Evolutionary conservation across 208 protist species (phyloP).

Genomic region (Acanthamoeba castellanii): DNA sequence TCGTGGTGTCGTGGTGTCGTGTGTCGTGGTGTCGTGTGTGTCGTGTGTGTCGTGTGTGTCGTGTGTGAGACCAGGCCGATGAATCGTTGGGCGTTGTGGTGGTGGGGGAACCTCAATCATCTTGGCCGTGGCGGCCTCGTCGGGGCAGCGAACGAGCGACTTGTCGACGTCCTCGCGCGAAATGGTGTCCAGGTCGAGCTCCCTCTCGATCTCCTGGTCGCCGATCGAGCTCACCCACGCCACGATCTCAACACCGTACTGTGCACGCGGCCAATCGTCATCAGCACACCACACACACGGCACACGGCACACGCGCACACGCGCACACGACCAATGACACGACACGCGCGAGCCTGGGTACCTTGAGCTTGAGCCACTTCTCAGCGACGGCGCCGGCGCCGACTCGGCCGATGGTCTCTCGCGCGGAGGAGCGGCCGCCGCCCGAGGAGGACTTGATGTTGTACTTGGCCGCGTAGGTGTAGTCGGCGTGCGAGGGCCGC

Average conservation of each 20-base stretch:
- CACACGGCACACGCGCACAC: not conserved
- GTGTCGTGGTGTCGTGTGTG: no score
- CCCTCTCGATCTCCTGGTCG: conserved; percentile 6
- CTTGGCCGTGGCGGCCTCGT: conserved; percentile 77
- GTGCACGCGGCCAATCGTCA: not conserved
- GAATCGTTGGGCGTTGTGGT: not conserved
- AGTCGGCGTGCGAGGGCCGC: conserved; percentile 93
- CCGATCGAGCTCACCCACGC: conserved; percentile 85
- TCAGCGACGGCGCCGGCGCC: conserved; percentile 89
- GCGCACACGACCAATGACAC: not conserved
- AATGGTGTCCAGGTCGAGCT: conserved; percentile 79
- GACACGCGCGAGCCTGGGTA: not conserved
- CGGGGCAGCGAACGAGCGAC: conserved; percentile 84
- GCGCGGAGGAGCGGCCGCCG: conserved; percentile 89
- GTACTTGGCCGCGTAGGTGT: conserved; percentile 91
- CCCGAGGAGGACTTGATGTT: conserved; percentile 86
- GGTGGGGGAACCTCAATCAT: conserved; percentile 73
- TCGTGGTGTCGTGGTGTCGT: no score
- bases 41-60: no score
- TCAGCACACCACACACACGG: not conserved
- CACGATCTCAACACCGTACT: conserved; percentile 87
- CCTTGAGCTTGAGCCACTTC: conserved; percentile 86
- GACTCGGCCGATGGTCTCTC: conserved; percentile 92
- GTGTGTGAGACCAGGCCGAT: not conserved
- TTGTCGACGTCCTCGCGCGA: conserved; percentile 86